These are phyloP conservation scores for Acanthamoeba lenticulata DNA, from an alignment of 208 protist species.

Conservation along the genomic window DNA sequence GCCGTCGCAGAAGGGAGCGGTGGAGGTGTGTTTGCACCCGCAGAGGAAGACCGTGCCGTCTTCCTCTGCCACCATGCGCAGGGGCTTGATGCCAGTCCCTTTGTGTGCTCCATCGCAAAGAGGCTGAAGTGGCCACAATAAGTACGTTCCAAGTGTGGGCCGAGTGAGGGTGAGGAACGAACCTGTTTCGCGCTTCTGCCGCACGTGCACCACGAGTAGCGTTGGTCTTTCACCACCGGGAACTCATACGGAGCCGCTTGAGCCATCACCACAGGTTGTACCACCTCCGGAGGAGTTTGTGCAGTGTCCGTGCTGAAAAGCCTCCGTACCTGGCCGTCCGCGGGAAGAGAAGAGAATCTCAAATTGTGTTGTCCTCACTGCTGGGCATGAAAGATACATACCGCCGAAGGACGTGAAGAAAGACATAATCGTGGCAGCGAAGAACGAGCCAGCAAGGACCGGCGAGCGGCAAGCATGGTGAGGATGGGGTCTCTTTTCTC, in stretches of 20 bases:
- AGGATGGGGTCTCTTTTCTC: no score
- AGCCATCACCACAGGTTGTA: constrained; percentile 1
- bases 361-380: no score
- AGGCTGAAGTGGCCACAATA: not conserved
- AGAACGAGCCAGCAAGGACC: no score
- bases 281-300: not conserved
- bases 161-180: not conserved
- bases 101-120: constrained; percentile 63
- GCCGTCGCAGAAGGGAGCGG: constrained; percentile 27
- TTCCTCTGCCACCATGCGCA: constrained; percentile 46
- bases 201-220: constrained; percentile 55
- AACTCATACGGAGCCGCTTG: constrained; percentile 33
- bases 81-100: constrained; percentile 14
- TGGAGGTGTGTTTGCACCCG: constrained; percentile 40
- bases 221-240: not conserved
- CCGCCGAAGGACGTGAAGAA: no score
- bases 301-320: not conserved
- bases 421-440: no score
- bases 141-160: not conserved
- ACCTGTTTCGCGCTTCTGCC: constrained; percentile 46
- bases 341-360: no score
- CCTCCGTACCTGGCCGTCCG: no score
- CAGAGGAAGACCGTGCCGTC: constrained; percentile 49
- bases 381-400: no score
- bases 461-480: no score